Evolutionary conservation across 1,139 yeast species (phyloP).

Genomic region (Scheffersomyces stambukii): DNA sequence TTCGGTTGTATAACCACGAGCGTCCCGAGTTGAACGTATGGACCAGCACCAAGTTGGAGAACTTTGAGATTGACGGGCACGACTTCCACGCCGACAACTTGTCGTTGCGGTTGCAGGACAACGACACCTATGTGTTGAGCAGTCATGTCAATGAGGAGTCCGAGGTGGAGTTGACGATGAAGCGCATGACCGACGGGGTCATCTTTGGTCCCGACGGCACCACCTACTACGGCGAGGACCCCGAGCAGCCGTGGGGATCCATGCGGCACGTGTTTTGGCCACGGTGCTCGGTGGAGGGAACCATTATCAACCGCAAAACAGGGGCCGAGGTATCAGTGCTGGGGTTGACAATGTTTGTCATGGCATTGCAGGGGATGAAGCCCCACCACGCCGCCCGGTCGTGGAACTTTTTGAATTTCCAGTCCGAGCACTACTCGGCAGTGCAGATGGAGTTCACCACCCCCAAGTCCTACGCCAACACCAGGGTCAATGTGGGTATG

Average conservation of each 20-base stretch:
- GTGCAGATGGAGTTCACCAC: slow-evolving; percentile 95
- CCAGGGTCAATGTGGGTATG: slow-evolving; percentile 78
- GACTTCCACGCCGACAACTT: slow-evolving; percentile 75
- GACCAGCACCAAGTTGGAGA: slow-evolving; percentile 88
- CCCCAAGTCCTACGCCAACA: slow-evolving; percentile 81
- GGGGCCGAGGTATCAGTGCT: slow-evolving; percentile 23
- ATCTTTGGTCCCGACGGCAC: slow-evolving; percentile 87
- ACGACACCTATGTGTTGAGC: slow-evolving; percentile 52
- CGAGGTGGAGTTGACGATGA: slow-evolving; percentile 64
- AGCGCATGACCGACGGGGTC: slow-evolving; percentile 70
- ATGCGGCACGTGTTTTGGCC: slow-evolving; percentile 99
- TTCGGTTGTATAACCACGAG: slow-evolving; percentile 60
- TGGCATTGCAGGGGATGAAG: slow-evolving; percentile 99
- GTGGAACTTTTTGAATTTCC: slow-evolving; percentile 94
- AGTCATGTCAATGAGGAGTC: slow-evolving; percentile 67
- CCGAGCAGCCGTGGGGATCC: slow-evolving; percentile 87
- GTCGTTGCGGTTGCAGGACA: slow-evolving; percentile 57
- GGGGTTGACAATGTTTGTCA: slow-evolving; percentile 79
- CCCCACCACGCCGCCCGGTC: slow-evolving; percentile 98
- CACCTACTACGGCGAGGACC: slow-evolving; percentile 80
- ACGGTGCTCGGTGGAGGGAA: slow-evolving; percentile 67
- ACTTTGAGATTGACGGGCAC: slow-evolving; percentile 72
- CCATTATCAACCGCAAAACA: slow-evolving; percentile 37
- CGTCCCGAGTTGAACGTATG: slow-evolving; percentile 52
- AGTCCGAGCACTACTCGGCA: slow-evolving; percentile 68